Conservation (phyloP, 1,284 basidiomycete species). For the Rhodotorula sp. region DNA sequence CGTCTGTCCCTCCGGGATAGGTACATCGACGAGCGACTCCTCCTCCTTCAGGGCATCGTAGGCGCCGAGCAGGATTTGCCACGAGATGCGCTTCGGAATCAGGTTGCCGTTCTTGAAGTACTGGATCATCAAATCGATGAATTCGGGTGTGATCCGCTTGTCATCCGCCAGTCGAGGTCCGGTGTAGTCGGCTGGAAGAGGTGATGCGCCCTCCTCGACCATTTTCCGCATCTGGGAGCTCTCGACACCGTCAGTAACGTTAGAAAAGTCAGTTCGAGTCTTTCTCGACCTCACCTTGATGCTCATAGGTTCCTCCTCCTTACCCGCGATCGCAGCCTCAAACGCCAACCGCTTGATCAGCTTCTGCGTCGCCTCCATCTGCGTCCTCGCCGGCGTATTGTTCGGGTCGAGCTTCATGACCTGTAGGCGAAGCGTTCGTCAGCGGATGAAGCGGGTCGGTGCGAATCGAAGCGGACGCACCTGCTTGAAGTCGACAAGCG, state of each 20-base stretch:
- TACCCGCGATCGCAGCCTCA: constrained; percentile 43
- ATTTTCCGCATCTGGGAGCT: constrained; percentile 56
- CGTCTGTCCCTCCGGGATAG: constrained; percentile 72
- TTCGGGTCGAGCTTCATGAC: constrained; percentile 82
- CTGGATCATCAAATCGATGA: constrained; percentile 81
- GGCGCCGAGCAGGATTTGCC: constrained; percentile 93
- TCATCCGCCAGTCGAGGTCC: constrained; percentile 63
- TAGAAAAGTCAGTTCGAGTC: background rate
- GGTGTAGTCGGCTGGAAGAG: constrained; percentile 63
- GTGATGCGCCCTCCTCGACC: constrained; percentile 68
- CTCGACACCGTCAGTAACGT: background rate
- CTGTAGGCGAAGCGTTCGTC: constrained; percentile 2
- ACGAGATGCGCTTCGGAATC: constrained; percentile 74
- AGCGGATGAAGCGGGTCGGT: background rate
- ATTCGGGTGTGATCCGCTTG: constrained; percentile 59
- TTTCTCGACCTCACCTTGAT: constrained; percentile 58
- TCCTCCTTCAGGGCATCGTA: constrained; percentile 73
- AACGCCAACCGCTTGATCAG: constrained; percentile 61
- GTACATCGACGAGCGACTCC: constrained; percentile 75
- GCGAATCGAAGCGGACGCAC: constrained; percentile 11
- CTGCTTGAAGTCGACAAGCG: constrained; percentile 82
- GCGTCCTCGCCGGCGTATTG: constrained; percentile 75
- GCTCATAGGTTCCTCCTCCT: constrained; percentile 34
- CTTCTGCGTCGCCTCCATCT: constrained; percentile 86
- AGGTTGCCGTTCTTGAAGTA: constrained; percentile 91